Evolutionary conservation across 2,329 filamentous ascomycete genomes (phyloP), one percentile per base, ranked within the genome.

Genomic region (Cercospora brassicicola): DNA sequence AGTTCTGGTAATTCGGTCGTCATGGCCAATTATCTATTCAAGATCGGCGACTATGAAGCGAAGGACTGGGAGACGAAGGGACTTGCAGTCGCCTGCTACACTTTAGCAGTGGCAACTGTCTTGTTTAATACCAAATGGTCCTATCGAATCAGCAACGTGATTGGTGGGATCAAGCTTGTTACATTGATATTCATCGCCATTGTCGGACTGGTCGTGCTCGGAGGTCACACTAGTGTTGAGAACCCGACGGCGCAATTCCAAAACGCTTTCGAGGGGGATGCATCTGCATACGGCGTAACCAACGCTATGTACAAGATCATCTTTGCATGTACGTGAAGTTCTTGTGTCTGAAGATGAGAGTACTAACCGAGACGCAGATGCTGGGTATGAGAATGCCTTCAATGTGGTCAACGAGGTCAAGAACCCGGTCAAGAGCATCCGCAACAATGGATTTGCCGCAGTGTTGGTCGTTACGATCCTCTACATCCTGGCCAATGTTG

Each of bases 31-130:
- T 91, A 91, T 71, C 76, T 91, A 0, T 91, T 86, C 77, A 82
- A 83, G 8, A 87, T 88, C 53, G 84, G 81, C 0, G 85, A 83
- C 0, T 76, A 80, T 0, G 78, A 76, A 0, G 84, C 87, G 0
- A 84, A 84, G 0, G 79, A 81, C n/a, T 91, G 89, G 90, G 81
- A 91, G 73, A 76, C 86, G 62, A 91, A 91, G 74, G 90, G 89
- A 1, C 85, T 91, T 2, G 89, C 89, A 0, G 79, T 91, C 26
- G 88, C 86, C 1, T 85, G 83, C 0, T 91, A 90, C 72, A 89
- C 86, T 0, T 73, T 88, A 0, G 87, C 88, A 10, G 67, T 72
- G 3, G 81, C 65, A 15, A 60, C 67, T 23, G 78, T 85, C 4
- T 75, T 86, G 4, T 83, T 84, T 9, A 84, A 87, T 66, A 90